phyloP scores from a whole-genome alignment of 1,139 yeast species.

The Candida freyschussii region DNA sequence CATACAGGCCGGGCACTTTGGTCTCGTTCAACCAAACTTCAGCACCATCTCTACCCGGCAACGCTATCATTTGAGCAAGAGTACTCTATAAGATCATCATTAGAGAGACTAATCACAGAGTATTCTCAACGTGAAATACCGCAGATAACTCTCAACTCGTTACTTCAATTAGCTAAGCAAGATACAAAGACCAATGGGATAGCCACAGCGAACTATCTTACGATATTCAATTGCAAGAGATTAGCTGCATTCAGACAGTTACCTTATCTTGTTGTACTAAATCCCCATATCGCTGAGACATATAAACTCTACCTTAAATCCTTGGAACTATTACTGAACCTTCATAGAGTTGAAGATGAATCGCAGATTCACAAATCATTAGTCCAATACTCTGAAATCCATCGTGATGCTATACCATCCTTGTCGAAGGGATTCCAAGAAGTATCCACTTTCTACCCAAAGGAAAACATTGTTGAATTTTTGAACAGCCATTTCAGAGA shows the following conservation, averaged over 20 bases:
- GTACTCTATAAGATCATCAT: slow-evolving; percentile 44
- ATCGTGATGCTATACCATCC: slow-evolving; percentile 76
- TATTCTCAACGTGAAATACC: slow-evolving; percentile 46
- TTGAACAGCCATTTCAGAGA: slow-evolving; percentile 78
- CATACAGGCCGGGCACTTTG: slow-evolving; percentile 6
- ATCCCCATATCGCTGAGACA: slow-evolving; percentile 84
- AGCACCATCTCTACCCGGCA: slow-evolving; percentile 17
- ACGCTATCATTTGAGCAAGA: slow-evolving; percentile 32
- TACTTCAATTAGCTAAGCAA: slow-evolving; percentile 37
- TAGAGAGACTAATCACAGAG: slow-evolving; percentile 47
- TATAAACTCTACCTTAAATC: slow-evolving; percentile 71
- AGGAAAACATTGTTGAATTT: slow-evolving; percentile 51
- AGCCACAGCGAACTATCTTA: slow-evolving; percentile 40
- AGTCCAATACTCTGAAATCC: slow-evolving; percentile 60
- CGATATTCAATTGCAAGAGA: slow-evolving; percentile 44
- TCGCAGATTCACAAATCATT: slow-evolving; percentile 52
- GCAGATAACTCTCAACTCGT: slow-evolving; percentile 41
- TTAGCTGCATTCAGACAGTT: slow-evolving; percentile 63
- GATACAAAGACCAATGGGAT: slow-evolving; percentile 33
- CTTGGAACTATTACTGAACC: slow-evolving; percentile 53
- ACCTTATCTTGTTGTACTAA: slow-evolving; percentile 79
- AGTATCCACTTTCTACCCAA: slow-evolving; percentile 49
- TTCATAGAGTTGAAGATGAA: slow-evolving; percentile 14
- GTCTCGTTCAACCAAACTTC: slow-evolving; percentile 18
- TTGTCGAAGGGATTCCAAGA: slow-evolving; percentile 82